Conservation (phyloP, 2,329 filamentous ascomycete genomes). For the Metarhizium humberi region DNA sequence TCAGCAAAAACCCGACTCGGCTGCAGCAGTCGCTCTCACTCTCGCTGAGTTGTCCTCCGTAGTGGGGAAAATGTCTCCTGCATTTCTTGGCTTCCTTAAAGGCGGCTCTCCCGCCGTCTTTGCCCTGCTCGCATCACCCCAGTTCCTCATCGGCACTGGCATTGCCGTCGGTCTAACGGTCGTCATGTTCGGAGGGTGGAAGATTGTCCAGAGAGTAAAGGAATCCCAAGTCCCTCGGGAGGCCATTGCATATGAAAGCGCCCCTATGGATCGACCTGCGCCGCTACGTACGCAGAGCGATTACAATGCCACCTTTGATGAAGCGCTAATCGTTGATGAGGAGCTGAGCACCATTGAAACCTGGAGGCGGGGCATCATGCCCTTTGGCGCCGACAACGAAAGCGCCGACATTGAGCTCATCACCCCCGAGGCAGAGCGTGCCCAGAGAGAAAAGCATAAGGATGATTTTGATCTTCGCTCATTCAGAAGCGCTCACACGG, state of each 20-base stretch:
- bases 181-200: conserved; percentile 92
- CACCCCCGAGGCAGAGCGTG: conserved; percentile 43
- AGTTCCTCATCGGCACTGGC: conserved; percentile 89
- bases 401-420: conserved; percentile 47
- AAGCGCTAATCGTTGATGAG: conserved; percentile 48
- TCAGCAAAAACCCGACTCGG: conserved; percentile 68
- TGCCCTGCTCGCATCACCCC: conserved; percentile 75
- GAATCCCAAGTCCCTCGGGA: conserved; percentile 26
- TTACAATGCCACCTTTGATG: conserved; percentile 32
- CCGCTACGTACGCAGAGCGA: conserved; percentile 19
- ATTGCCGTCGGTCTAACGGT: conserved; percentile 89
- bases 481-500: conserved; percentile 23
- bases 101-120: conserved; percentile 77
- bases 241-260: conserved; percentile 18
- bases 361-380: conserved; percentile 48
- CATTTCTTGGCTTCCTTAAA: conserved; percentile 67
- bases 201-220: conserved; percentile 83
- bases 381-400: conserved; percentile 33
- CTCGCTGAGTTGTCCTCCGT: conserved; percentile 84
- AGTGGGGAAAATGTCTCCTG: conserved; percentile 74
- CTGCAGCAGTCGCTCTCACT: conserved; percentile 87
- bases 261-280: conserved; percentile 15
- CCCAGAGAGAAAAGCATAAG: conserved; percentile 26
- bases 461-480: conserved; percentile 31
- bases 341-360: conserved; percentile 49